Percentiles rank a stretch among this genome's conserved stretches.
These are phyloP conservation scores for Daldinia sp. DNA, from an alignment of 2,329 filamentous ascomycete species.

Conservation along the genomic window DNA sequence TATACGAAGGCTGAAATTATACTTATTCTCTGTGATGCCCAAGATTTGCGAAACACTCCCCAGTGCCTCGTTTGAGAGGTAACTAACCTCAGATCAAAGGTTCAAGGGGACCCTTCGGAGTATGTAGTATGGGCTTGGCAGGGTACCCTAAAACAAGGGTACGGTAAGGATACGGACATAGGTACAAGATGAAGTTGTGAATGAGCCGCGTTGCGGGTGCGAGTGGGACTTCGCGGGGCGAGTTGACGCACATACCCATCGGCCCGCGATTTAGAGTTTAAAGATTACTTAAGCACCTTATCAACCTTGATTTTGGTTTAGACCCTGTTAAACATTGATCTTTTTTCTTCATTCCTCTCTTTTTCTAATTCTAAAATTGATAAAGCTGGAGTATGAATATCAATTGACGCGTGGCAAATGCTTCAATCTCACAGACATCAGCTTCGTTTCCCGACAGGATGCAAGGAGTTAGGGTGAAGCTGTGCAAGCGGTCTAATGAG, in stretches of 20 bases:
- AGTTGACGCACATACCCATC: slow-evolving; percentile 12
- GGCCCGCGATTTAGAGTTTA: slow-evolving; percentile 23
- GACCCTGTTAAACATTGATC: not conserved
- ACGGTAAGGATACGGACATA: not conserved
- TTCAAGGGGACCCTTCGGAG: slow-evolving; percentile 22
- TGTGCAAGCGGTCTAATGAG: slow-evolving; percentile 20
- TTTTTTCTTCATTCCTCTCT: not conserved
- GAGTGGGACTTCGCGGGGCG: slow-evolving; percentile 23
- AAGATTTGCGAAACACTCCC: slow-evolving; percentile 15
- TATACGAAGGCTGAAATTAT: slow-evolving; percentile 11
- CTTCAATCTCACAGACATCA: not conserved
- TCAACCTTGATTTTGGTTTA: not conserved
- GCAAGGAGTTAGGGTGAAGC: slow-evolving; percentile 14
- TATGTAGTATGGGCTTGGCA: slow-evolving; percentile 16
- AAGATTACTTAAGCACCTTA: slow-evolving; percentile 32
- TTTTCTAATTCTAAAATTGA: not conserved
- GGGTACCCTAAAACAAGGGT: slow-evolving; percentile 5
- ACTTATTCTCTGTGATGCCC: not conserved
- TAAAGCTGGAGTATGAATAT: not conserved
- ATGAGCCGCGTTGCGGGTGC: slow-evolving; percentile 27
- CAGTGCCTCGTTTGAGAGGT: no score
- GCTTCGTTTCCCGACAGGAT: slow-evolving; percentile 8
- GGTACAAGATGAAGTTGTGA: slow-evolving; percentile 8
- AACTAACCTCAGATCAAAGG: slow-evolving; percentile 8
- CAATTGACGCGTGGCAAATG: not conserved